These are phyloP conservation scores for Hordeum marinum DNA, from an alignment of 176 grass and related monocot species.

Conservation along the genomic window DNA sequence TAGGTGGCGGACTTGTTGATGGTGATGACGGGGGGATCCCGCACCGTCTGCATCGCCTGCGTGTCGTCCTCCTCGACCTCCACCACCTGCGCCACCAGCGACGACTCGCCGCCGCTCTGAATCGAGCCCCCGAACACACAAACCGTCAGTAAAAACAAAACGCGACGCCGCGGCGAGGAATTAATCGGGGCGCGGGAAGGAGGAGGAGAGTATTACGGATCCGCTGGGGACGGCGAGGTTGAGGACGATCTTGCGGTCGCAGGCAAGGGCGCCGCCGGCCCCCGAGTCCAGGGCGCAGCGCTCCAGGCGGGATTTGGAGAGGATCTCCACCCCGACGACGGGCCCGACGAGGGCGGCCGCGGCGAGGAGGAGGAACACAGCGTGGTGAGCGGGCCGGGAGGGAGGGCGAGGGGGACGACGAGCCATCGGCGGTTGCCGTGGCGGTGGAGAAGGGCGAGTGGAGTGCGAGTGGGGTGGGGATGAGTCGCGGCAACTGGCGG, in stretches of 20 bases:
- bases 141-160: neutral
- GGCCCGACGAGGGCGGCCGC: neutral
- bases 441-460: neutral
- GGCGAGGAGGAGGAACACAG: neutral
- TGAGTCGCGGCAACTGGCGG: neutral
- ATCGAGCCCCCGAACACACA: neutral
- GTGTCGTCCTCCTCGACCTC: constrained; percentile 56
- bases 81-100: constrained; percentile 54
- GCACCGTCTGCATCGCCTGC: constrained; percentile 34
- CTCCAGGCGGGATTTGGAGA: constrained; percentile 69
- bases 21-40: constrained; percentile 56
- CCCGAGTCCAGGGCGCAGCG: constrained; percentile 37
- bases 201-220: constrained; percentile 25
- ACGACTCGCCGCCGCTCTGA: constrained; percentile 76
- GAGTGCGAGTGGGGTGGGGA: neutral
- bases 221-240: constrained; percentile 62
- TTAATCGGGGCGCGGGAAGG: neutral
- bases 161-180: neutral
- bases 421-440: constrained; percentile 6
- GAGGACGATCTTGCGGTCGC: constrained; percentile 64
- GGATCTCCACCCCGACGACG: constrained; percentile 37
- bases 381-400: too few species aligned
- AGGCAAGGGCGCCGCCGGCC: constrained; percentile 35
- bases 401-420: neutral
- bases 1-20: constrained; percentile 59